Percentiles rank a stretch among this genome's conserved stretches.
These are phyloP conservation scores for Trichoderma asperelloides DNA, from an alignment of 495 filamentous ascomycete species.

Conservation along the genomic window DNA sequence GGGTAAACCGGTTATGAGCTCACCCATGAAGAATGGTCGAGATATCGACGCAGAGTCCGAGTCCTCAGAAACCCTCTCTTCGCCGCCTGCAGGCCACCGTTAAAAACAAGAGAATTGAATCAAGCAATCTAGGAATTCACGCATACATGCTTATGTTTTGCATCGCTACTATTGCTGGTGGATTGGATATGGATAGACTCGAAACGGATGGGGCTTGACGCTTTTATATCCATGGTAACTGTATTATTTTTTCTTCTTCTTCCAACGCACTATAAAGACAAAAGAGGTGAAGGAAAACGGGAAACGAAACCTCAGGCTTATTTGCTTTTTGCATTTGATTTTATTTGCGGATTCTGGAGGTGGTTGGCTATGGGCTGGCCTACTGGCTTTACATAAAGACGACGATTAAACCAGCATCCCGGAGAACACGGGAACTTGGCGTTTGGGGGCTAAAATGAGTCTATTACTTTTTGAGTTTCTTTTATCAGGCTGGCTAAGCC, in stretches of 20 bases:
- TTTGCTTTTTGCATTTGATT: neutral
- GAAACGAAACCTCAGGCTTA: neutral
- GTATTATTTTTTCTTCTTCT: neutral
- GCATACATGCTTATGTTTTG: neutral
- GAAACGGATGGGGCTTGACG: neutral
- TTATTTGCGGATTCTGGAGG: neutral
- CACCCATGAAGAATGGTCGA: conserved; percentile 26
- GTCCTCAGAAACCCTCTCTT: conserved; percentile 42
- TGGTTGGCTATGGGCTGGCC: neutral
- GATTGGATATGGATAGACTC: conserved; percentile 9
- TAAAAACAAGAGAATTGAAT: neutral
- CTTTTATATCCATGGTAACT: neutral
- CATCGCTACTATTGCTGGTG: neutral
- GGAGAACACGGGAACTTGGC: neutral
- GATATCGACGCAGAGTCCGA: conserved; percentile 39
- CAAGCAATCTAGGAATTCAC: neutral
- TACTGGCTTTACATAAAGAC: neutral
- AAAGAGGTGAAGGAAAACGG: neutral
- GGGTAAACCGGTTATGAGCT: conserved; percentile 27
- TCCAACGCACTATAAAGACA: neutral
- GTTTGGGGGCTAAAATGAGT: neutral
- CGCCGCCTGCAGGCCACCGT: conserved; percentile 24
- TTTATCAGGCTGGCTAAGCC: neutral
- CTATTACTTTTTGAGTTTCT: neutral
- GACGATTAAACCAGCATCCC: neutral